phyloP scores from a whole-genome alignment of 2,329 filamentous ascomycete genomes.

The Celoporthe dispersa region DNA sequence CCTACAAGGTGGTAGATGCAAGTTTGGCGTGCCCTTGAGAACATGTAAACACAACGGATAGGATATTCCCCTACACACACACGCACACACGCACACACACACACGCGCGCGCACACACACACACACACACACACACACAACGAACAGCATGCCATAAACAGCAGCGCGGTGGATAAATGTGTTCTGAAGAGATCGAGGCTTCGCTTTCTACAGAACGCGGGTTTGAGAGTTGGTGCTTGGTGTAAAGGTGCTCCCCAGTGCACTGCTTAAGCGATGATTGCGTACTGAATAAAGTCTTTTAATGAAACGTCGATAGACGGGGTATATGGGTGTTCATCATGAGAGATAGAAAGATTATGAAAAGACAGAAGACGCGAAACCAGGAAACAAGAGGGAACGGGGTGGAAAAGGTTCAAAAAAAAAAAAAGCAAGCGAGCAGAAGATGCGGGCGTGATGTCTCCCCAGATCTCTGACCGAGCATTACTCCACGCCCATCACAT shows the following conservation, averaged over 20 bases:
- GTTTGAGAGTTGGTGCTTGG: not conserved
- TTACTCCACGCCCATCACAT: not conserved
- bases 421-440: not conserved
- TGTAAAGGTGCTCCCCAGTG: not conserved
- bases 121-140: no score
- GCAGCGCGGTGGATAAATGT: no score
- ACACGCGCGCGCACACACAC: no score
- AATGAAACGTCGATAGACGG: constrained; percentile 13
- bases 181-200: no score
- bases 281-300: not conserved
- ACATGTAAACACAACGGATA: no score
- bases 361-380: not conserved
- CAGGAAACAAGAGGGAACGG: not conserved
- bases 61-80: no score
- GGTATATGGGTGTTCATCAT: constrained; percentile 18
- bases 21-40: no score
- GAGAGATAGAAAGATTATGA: not conserved
- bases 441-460: no score
- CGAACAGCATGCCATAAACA: no score
- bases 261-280: not conserved
- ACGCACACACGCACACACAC: no score
- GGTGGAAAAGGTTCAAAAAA: fast-evolving
- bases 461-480: not conserved
- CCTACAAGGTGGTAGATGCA: no score
- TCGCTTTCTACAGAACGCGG: no score